Evolutionary conservation across 2,329 filamentous ascomycete genomes (phyloP).

Genomic region (Malbranchea cinnamomea): DNA sequence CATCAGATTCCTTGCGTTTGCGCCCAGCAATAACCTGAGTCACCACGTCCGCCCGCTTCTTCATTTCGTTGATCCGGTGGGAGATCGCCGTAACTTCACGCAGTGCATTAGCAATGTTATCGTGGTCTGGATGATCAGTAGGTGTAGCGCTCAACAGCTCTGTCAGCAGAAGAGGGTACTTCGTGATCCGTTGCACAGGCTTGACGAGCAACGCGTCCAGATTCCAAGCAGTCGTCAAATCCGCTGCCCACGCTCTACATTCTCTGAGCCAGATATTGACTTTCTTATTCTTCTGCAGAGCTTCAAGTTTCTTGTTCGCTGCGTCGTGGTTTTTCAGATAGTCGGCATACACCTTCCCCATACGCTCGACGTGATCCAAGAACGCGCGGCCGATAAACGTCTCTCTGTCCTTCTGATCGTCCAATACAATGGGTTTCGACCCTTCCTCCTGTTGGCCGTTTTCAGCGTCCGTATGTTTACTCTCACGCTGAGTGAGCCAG

Average conservation of each 20-base stretch:
- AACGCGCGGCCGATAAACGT: conserved; percentile 48
- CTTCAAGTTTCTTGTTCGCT: conserved; percentile 45
- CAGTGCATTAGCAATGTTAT: conserved; percentile 54
- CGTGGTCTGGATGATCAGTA: conserved; percentile 66
- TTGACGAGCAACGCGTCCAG: conserved; percentile 94
- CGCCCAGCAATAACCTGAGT: conserved; percentile 68
- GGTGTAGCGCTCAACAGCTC: conserved; percentile 69
- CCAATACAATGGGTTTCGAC: no score
- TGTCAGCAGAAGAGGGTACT: conserved; percentile 77
- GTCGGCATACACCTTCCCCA: conserved; percentile 51
- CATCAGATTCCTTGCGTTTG: conserved; percentile 78
- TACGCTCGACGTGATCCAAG: conserved; percentile 37
- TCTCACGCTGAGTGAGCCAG: conserved; percentile 39
- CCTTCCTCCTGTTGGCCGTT: conserved; percentile 20
- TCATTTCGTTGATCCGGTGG: conserved; percentile 74
- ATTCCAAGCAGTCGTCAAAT: conserved; percentile 88
- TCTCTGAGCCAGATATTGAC: conserved; percentile 74
- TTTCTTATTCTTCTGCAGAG: conserved; percentile 39
- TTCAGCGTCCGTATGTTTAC: conserved; percentile 28
- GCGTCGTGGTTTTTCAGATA: conserved; percentile 52
- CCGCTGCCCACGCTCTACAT: conserved; percentile 81
- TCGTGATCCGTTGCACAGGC: conserved; percentile 84
- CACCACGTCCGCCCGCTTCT: conserved; percentile 85
- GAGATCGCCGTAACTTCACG: conserved; percentile 50
- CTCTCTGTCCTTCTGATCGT: conserved; percentile 41